Base-by-base conservation (phyloP, 495 filamentous ascomycete genomes). In the Staphylotrichum longicolle region DNA sequence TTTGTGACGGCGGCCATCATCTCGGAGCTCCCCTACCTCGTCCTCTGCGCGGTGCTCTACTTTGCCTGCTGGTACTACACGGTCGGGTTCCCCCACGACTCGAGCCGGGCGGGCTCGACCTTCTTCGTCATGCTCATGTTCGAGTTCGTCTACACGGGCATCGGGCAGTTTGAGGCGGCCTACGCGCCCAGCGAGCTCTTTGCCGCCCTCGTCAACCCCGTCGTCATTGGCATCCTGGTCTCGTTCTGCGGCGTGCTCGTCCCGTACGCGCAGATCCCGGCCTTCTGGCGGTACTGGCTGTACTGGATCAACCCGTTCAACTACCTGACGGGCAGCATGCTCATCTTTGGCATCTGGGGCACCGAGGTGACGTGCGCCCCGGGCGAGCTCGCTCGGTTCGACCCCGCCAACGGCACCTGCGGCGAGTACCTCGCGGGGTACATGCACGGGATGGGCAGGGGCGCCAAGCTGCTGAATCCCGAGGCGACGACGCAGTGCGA, bases 31-130 rank as follows among this genome's bases (percentile, higher is more conserved):
- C 85, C 85, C 0, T 87, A 86, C 57, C 63, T 69, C 12, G 72
- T 82, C 37, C 71, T 85, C 46, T 71, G 86, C 61, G 82, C 80
- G 27, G 78, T 82, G 0, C 61, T 85, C 4, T 86, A 85, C 69
- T 87, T 83, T 60, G 63, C 73, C 35, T 85, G 81, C 69, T 87
- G 78, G 75, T 87, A 86, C 68, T 87, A 80, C 70, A 81, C 80
- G 0, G 77, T 75, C 8, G 83, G 84, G 0, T 78, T 86, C 55
- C 78, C 81, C 0, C 30, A 53, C 5, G 62, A 67, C 3, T 64
- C 80, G 7, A 70, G 65, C 35, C 73, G 82, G 49, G 78, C 84
- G 7, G 74, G 77, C 39, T 67, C 65, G 3, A 70, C 66, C 0
- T 69, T 79, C 35, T 78, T 81, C 59, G 72, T 78, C 57, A 75